A percentile compares a stretch with the other conserved stretches of the same genome.
These are phyloP conservation scores for Hyphopichia khmerensis DNA, from an alignment of 1,139 yeast genomes.

Conservation along the genomic window DNA sequence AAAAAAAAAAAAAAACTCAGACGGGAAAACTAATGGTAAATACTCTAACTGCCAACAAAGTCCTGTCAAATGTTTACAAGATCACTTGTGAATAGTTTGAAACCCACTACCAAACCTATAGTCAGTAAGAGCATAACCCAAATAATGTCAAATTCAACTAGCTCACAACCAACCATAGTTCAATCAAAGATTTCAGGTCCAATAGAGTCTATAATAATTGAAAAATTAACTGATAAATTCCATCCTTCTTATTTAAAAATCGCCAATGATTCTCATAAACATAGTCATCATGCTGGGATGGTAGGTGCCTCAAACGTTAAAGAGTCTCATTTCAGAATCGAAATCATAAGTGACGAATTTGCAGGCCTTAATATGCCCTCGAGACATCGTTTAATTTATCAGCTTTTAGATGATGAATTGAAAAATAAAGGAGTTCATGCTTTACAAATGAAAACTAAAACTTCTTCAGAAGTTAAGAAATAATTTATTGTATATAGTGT, in stretches of 20 bases:
- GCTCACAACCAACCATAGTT: constrained; percentile 6
- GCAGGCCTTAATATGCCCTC: constrained; percentile 66
- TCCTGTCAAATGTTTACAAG: background rate
- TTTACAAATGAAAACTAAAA: constrained; percentile 79
- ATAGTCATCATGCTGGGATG: constrained; percentile 85
- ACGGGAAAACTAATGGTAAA: background rate
- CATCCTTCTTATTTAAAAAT: constrained; percentile 55
- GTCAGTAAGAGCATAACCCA: background rate
- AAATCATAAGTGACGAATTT: constrained; percentile 70
- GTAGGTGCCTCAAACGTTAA: constrained; percentile 67
- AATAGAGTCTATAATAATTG: constrained; percentile 48
- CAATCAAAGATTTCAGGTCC: constrained; percentile 41
- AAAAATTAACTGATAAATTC: constrained; percentile 46
- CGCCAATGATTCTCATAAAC: constrained; percentile 83
- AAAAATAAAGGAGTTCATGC: constrained; percentile 80
- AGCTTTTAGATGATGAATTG: constrained; percentile 69
- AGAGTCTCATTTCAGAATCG: constrained; percentile 82
- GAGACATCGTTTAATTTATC: constrained; percentile 78
- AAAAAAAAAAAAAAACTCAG: background rate
- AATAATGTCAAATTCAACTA: background rate
- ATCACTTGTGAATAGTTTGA: background rate
- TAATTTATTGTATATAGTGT: background rate
- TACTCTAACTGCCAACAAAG: too few species aligned
- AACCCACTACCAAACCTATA: background rate
- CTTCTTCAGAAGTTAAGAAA: constrained; percentile 58